Conservation (phyloP, 345 rosid species). For the Dipteronia dyeriana region DNA sequence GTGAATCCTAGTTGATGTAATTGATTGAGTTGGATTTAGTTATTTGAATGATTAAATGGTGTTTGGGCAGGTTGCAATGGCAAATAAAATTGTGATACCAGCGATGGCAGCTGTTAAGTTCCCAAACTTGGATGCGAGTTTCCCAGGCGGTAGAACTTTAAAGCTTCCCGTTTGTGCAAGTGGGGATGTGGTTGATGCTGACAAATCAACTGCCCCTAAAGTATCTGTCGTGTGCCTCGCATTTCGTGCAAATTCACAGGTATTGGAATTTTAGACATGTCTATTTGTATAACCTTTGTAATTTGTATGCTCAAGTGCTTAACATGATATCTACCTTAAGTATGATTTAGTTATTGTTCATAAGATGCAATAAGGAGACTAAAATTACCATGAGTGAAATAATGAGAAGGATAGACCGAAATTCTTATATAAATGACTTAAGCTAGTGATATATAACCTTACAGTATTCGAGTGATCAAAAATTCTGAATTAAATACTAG, state of each 20-base stretch:
- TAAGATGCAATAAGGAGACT: too few species aligned
- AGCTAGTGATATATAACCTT: neutral
- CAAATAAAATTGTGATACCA: conserved; percentile 65
- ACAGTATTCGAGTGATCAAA: neutral
- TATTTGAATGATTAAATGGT: neutral
- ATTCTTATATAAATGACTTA: neutral
- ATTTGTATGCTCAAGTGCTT: neutral
- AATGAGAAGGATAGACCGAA: neutral
- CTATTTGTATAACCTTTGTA: neutral
- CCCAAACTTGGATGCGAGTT: conserved; percentile 57
- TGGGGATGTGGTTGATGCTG: conserved; percentile 32
- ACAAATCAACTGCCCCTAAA: conserved; percentile 38
- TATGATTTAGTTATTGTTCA: neutral
- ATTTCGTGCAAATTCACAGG: conserved; percentile 89
- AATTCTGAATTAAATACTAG: neutral
- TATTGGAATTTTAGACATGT: conserved; percentile 22
- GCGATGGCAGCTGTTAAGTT: conserved; percentile 65
- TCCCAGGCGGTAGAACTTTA: conserved; percentile 47
- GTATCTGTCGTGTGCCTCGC: conserved; percentile 75
- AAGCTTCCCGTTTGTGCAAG: conserved; percentile 61
- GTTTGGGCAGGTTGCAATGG: conserved; percentile 66
- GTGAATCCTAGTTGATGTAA: neutral
- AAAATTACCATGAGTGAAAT: too few species aligned
- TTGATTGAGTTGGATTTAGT: neutral
- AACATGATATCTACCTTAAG: neutral